phyloP scores from a whole-genome alignment of 2,329 filamentous ascomycete genomes.

The Aspergillus sp. region DNA sequence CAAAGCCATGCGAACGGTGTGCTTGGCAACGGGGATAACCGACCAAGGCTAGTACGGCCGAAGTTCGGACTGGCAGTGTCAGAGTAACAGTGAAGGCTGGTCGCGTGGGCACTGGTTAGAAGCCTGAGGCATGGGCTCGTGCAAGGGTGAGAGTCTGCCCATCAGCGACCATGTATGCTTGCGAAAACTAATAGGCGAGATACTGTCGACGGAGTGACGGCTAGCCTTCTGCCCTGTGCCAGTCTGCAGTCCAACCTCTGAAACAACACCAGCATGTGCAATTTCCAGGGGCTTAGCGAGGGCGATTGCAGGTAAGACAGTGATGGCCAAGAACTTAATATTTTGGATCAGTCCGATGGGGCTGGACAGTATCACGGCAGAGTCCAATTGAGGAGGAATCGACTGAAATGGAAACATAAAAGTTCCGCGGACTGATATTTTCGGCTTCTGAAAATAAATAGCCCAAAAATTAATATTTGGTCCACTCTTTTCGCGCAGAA shows the following conservation, averaged over 20 bases:
- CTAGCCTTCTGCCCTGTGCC: background rate
- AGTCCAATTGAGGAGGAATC: background rate
- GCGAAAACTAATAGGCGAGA: background rate
- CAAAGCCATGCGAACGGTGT: slow-evolving; percentile 12
- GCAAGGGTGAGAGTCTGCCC: background rate
- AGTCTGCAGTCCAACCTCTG: background rate
- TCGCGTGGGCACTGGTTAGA: too few relatives aligned
- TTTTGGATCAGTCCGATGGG: background rate
- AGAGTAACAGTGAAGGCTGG: too few relatives aligned
- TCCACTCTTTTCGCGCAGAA: background rate
- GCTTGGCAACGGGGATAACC: background rate
- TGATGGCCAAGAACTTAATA: background rate
- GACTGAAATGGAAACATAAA: too few relatives aligned
- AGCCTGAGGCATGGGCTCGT: background rate
- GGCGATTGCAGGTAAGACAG: too few relatives aligned
- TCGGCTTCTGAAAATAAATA: background rate
- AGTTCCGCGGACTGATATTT: background rate
- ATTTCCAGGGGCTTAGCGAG: background rate
- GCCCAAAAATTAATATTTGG: background rate
- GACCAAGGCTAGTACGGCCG: too few relatives aligned
- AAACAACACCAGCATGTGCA: background rate
- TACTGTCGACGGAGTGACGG: background rate
- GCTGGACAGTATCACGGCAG: background rate
- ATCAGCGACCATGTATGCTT: background rate
- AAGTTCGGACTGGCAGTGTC: too few relatives aligned